A percentile compares a stretch with the other conserved stretches of the same genome.
phyloP scores from a whole-genome alignment of 371 early-diverging fungal genomes.

The Mucor velutinosus region DNA sequence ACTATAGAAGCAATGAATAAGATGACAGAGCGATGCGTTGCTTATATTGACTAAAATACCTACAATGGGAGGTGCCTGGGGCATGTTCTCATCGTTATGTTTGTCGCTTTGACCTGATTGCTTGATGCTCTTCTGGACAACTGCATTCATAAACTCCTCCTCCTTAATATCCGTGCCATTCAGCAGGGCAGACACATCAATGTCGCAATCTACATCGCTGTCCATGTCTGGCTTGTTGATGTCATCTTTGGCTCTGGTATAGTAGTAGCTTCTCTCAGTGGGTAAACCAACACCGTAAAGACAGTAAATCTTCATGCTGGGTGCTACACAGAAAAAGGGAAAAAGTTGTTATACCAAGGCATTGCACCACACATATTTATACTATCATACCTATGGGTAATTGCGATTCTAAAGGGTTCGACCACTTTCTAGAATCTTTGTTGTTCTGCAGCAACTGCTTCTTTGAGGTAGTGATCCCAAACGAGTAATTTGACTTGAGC shows the following conservation, averaged over 20 bases:
- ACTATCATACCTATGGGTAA: slow-evolving; percentile 68
- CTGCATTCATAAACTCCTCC: slow-evolving; percentile 17
- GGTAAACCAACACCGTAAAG: slow-evolving; percentile 81
- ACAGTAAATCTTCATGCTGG: slow-evolving; percentile 80
- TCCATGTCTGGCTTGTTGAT: neutral
- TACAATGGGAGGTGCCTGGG: slow-evolving; percentile 21
- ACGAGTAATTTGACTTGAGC: slow-evolving; percentile 64
- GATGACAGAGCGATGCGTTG: neutral
- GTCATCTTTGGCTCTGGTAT: slow-evolving; percentile 29
- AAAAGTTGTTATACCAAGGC: neutral
- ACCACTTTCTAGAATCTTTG: slow-evolving; percentile 72
- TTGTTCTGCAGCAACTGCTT: slow-evolving; percentile 51
- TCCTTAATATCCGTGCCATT: slow-evolving; percentile 17
- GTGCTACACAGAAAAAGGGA: slow-evolving; percentile 24
- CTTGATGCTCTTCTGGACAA: slow-evolving; percentile 9
- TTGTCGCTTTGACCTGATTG: neutral
- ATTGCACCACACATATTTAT: neutral
- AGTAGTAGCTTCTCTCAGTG: slow-evolving; percentile 84
- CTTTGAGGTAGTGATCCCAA: slow-evolving; percentile 62
- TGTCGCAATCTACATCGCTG: slow-evolving; percentile 2
- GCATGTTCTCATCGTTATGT: neutral
- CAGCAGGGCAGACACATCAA: slow-evolving; percentile 7
- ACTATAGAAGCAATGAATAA: slow-evolving; percentile 16
- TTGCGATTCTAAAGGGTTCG: slow-evolving; percentile 82
- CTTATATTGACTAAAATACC: neutral